These are phyloP conservation scores for Colletotrichum caudatum DNA, from an alignment of 2,329 filamentous ascomycete genomes.

Conservation along the genomic window DNA sequence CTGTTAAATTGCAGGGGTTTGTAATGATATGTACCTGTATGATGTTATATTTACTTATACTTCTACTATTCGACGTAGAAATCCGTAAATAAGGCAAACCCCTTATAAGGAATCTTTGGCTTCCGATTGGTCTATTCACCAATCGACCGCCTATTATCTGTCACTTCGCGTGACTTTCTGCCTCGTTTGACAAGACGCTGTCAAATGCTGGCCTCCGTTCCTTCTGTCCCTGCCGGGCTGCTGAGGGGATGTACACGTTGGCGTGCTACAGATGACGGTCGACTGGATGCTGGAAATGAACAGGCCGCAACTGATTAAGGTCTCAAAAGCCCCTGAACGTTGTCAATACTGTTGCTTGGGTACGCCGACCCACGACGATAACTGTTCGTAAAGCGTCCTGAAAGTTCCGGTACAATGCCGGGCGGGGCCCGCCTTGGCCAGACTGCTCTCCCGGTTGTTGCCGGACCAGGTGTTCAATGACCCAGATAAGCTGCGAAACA, in stretches of 20 bases:
- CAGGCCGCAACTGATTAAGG: neutral
- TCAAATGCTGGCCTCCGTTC: neutral
- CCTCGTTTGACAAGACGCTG: too few species aligned
- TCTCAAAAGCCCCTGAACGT: neutral
- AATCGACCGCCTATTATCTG: too few species aligned
- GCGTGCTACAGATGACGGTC: neutral
- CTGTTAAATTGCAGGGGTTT: too few species aligned
- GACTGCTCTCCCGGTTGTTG: constrained; percentile 15
- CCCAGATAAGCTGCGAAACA: constrained; percentile 24
- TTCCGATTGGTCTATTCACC: too few species aligned
- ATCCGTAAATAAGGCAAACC: too few species aligned
- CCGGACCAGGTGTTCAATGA: neutral
- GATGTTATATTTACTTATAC: too few species aligned
- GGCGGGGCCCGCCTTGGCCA: constrained; percentile 11
- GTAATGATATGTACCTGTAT: too few species aligned
- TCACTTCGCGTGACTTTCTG: too few species aligned
- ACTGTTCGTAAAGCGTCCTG: constrained; percentile 21
- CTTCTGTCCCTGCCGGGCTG: neutral
- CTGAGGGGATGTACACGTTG: neutral
- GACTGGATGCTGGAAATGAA: neutral
- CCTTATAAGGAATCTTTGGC: too few species aligned
- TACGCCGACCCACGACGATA: constrained; percentile 36
- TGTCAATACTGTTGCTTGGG: constrained; percentile 7
- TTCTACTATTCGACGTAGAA: too few species aligned
- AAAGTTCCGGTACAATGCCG: constrained; percentile 21